phyloP scores from a whole-genome alignment of 768 basidiomycete genomes.

The Clathrus columnatus region DNA sequence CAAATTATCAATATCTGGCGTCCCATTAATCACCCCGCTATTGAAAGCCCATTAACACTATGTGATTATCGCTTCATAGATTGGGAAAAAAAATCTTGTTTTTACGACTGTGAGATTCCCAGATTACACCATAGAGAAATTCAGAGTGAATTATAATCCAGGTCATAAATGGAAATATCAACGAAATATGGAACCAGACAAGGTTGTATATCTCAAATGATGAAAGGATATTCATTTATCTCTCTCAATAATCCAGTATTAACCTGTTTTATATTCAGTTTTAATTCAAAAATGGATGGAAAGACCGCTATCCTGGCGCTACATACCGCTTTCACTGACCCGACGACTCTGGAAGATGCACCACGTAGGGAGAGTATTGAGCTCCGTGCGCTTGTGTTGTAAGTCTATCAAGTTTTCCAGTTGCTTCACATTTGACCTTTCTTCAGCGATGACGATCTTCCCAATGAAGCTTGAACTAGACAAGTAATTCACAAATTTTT shows the following conservation, averaged over 20 bases:
- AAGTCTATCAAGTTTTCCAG: too few relatives aligned
- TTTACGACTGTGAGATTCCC: constrained; percentile 32
- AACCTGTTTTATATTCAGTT: constrained; percentile 15
- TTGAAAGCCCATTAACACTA: constrained; percentile 41
- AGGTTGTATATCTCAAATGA: constrained; percentile 42
- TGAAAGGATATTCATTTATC: constrained; percentile 17
- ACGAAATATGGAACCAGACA: constrained; percentile 35
- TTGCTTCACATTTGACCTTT: too few relatives aligned
- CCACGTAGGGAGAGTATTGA: too few relatives aligned
- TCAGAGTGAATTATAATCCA: constrained; percentile 29
- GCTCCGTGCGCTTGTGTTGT: too few relatives aligned
- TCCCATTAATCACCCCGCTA: constrained; percentile 36
- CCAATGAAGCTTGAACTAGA: too few relatives aligned
- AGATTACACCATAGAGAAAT: constrained; percentile 37
- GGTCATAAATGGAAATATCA: too few relatives aligned
- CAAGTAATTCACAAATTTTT: too few relatives aligned
- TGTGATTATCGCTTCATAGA: constrained; percentile 41
- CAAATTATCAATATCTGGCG: too few relatives aligned
- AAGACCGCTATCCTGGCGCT: constrained; percentile 25
- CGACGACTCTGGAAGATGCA: too few relatives aligned
- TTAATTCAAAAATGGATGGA: constrained; percentile 28
- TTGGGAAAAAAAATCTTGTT: too few relatives aligned
- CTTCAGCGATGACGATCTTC: too few relatives aligned
- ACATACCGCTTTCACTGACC: constrained; percentile 28
- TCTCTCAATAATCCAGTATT: not conserved